Conservation (phyloP, 192 early-diverging fungal species). For the Allomyces arbusculus region DNA sequence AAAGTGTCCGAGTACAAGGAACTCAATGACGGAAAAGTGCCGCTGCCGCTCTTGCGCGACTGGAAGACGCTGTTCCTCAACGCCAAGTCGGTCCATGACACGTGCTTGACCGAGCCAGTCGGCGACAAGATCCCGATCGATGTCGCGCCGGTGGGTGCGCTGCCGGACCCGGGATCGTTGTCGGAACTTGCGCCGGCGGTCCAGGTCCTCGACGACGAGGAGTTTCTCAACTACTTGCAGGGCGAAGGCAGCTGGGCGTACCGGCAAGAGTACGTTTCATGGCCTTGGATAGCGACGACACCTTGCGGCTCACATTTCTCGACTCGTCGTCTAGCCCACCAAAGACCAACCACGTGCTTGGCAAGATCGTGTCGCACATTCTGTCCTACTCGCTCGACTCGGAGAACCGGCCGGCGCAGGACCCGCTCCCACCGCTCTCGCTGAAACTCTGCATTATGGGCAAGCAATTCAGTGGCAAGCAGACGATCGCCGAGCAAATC, state of each 20-base stretch:
- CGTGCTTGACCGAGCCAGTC: constrained; percentile 17
- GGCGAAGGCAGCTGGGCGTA: constrained; percentile 22
- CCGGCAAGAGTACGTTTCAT: constrained; percentile 3
- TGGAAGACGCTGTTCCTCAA: constrained; percentile 33
- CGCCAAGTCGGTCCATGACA: constrained; percentile 14
- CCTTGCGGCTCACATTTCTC: too few relatives aligned
- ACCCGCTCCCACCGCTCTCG: constrained; percentile 22
- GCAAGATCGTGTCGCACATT: constrained; percentile 17
- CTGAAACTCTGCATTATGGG: constrained; percentile 24
- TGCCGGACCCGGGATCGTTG: not conserved
- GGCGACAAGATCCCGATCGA: constrained; percentile 14
- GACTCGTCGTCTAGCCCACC: too few relatives aligned
- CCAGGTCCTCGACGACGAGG: constrained; percentile 22
- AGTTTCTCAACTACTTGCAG: constrained; percentile 29
- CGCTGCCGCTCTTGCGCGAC: constrained; percentile 22
- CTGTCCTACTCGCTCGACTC: constrained; percentile 19
- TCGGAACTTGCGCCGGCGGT: not conserved
- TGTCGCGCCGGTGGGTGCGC: not conserved
- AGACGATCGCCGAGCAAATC: constrained; percentile 16
- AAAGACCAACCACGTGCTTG: constrained; percentile 5
- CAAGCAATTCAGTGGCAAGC: constrained; percentile 31
- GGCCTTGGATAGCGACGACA: too few relatives aligned
- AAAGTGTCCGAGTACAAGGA: constrained; percentile 30
- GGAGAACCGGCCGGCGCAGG: constrained; percentile 11
- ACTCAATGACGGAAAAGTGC: constrained; percentile 24